Evolutionary conservation across 768 basidiomycete genomes (phyloP).

Genomic region (Amanita rimosa): DNA sequence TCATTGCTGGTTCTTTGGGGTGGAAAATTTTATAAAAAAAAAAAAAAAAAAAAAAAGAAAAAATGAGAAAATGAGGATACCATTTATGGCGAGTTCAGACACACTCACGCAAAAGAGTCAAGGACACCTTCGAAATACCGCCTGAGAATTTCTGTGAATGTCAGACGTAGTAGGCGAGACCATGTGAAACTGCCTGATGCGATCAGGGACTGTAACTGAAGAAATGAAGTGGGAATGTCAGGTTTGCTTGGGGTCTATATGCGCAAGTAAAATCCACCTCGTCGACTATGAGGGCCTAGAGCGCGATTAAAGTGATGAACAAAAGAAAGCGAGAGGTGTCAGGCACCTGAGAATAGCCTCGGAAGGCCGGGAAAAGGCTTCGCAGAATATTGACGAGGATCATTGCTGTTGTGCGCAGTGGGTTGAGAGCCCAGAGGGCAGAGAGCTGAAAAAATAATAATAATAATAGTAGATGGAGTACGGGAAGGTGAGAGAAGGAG

Average conservation of each 20-base stretch:
- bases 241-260: constrained; percentile 6
- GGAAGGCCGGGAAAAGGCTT: constrained; percentile 71
- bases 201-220: constrained; percentile 58
- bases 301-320: constrained; percentile 11
- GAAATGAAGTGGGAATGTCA: neutral
- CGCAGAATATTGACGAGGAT: constrained; percentile 57
- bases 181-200: constrained; percentile 65
- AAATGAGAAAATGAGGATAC: constrained; percentile 6
- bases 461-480: constrained; percentile 4
- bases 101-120: constrained; percentile 64
- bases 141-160: constrained; percentile 53
- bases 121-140: constrained; percentile 53
- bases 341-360: constrained; percentile 69
- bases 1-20: constrained; percentile 55
- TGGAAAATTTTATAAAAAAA: too few species aligned
- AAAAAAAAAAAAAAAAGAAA: too few species aligned
- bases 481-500: constrained; percentile 10
- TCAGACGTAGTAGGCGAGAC: constrained; percentile 45
- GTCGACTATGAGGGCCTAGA: constrained; percentile 66
- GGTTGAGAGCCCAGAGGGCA: constrained; percentile 43
- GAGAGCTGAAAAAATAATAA: constrained; percentile 21
- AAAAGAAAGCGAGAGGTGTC: constrained; percentile 7
- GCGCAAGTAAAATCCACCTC: constrained; percentile 44
- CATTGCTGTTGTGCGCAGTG: constrained; percentile 61
- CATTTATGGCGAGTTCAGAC: constrained; percentile 8